A percentile compares a stretch with the other conserved stretches of the same genome.
These are phyloP conservation scores for Phialophora tarda DNA, from an alignment of 2,329 filamentous ascomycete species.

Conservation along the genomic window DNA sequence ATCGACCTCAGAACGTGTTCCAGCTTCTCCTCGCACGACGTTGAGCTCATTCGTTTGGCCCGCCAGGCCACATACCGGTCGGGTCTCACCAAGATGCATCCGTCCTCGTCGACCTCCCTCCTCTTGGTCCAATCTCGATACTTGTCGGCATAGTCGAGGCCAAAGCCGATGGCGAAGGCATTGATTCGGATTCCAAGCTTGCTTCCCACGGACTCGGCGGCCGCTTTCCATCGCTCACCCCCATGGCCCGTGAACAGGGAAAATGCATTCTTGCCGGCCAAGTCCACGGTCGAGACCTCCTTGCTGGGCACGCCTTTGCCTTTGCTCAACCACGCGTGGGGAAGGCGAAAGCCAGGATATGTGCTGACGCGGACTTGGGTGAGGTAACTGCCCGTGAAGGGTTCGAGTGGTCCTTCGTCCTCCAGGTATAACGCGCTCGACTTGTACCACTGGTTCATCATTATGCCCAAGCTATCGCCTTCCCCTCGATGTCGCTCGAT, in stretches of 20 bases:
- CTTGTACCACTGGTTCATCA: conserved; percentile 65
- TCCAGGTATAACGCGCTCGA: conserved; percentile 54
- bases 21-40: conserved; percentile 37
- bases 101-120: conserved; percentile 62
- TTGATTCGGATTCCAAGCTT: conserved; percentile 55
- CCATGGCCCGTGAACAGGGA: conserved; percentile 60
- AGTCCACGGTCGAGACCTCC: conserved; percentile 63
- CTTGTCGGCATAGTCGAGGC: conserved; percentile 65
- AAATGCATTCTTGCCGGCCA: conserved; percentile 63
- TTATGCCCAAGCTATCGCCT: conserved; percentile 63
- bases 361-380: conserved; percentile 56
- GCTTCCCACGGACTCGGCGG: conserved; percentile 50
- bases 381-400: conserved; percentile 47
- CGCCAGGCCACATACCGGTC: conserved; percentile 66
- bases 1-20: conserved; percentile 38
- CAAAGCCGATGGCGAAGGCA: conserved; percentile 60
- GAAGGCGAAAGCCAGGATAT: conserved; percentile 65
- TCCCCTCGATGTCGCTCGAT: conserved; percentile 55
- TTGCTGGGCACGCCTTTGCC: conserved; percentile 51
- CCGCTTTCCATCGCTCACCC: conserved; percentile 59
- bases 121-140: conserved; percentile 64
- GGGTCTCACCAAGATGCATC: conserved; percentile 63
- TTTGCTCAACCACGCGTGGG: conserved; percentile 67
- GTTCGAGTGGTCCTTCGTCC: conserved; percentile 47
- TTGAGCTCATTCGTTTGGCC: not conserved